Percentiles rank a stretch among this genome's conserved stretches.
Evolutionary conservation across 768 basidiomycete species (phyloP).

Genomic region (Auriscalpium microsporum): DNA sequence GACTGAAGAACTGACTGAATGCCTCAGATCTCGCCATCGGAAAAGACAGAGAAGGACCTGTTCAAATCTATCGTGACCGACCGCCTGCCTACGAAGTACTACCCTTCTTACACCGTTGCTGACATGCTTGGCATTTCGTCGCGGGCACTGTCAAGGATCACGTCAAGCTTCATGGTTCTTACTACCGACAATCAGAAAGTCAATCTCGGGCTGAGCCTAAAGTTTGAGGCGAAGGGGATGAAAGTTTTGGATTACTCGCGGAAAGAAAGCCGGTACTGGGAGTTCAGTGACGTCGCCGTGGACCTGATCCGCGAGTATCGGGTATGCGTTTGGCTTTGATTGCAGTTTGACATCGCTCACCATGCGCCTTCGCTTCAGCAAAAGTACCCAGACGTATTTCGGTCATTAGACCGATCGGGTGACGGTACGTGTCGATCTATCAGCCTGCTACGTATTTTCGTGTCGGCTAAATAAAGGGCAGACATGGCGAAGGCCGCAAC

Average conservation of each 20-base stretch:
- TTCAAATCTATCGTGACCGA: constrained; percentile 62
- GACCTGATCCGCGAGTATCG: constrained; percentile 79
- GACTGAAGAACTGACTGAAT: neutral
- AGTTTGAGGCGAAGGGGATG: constrained; percentile 88
- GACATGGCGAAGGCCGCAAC: constrained; percentile 65
- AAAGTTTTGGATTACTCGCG: constrained; percentile 92
- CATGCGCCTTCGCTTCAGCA: constrained; percentile 30
- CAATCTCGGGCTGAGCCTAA: constrained; percentile 90
- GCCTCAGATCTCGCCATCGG: constrained; percentile 76
- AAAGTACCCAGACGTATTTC: constrained; percentile 80
- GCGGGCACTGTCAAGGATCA: constrained; percentile 81
- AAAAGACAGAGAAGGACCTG: constrained; percentile 66
- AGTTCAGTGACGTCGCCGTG: constrained; percentile 84
- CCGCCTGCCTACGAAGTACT: constrained; percentile 49
- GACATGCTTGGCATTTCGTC: constrained; percentile 67
- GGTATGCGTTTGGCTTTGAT: constrained; percentile 26
- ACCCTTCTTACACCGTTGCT: constrained; percentile 71
- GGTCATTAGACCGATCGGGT: constrained; percentile 56
- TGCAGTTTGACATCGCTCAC: neutral
- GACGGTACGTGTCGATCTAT: constrained; percentile 44
- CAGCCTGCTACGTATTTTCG: constrained; percentile 1
- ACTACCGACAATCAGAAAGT: constrained; percentile 67
- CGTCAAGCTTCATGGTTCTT: constrained; percentile 88
- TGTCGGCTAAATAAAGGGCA: constrained; percentile 21
- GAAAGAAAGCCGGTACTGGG: constrained; percentile 82